Base-by-base conservation (phyloP, 768 basidiomycete species). In the Boletus coccyginus region DNA sequence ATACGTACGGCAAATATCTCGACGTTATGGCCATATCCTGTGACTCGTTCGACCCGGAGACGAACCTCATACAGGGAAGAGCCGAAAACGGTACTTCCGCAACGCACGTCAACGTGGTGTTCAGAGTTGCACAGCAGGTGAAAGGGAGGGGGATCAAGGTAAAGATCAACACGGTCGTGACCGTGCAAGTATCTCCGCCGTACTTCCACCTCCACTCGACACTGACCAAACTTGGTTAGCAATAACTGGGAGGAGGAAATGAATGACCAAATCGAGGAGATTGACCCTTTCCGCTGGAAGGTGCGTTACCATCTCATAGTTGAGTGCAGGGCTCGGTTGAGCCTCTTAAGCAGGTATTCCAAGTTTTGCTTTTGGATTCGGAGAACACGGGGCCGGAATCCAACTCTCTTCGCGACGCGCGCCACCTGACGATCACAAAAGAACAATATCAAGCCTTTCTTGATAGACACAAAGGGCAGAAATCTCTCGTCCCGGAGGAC, bases 11-110 rank as follows among this genome's bases (percentile, higher is more conserved):
- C 0, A 27, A 66, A 43, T 75, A 71, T 52, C 62, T 75, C 44
- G 73, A 74, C 42, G 50, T 73, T 42, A 72, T 75, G 63, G 71
- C 74, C 12, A 72, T 75, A 13, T 73, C 73, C 11, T 73, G 74
- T 32, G 74, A 75, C 47, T 59, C 55, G 14, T 75, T 74, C 47
- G 27, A 27, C 27, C 27, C 27, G 0, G 73, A 73, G 45, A 67
- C 66, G 7, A 75, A 74, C 52, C 56, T 67, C 29, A 61, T 54
- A 16, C 61, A 69, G 41, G 70, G 71, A 56, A n/a, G 66, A 33
- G 46, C 62, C 5, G 73, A 73, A 44, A 70, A 71, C 5, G 66
- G 63, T 7, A 62, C 55, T 13, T 27, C 27, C 27, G 27, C 27
- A 27, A 57, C 59, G 3, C 74, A 74, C 44, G 55, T 74, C 40